Percentiles rank a stretch among this genome's conserved stretches.
These are phyloP conservation scores for Francoa sonchifolia DNA, from an alignment of 441 rosid genomes.

Conservation along the genomic window DNA sequence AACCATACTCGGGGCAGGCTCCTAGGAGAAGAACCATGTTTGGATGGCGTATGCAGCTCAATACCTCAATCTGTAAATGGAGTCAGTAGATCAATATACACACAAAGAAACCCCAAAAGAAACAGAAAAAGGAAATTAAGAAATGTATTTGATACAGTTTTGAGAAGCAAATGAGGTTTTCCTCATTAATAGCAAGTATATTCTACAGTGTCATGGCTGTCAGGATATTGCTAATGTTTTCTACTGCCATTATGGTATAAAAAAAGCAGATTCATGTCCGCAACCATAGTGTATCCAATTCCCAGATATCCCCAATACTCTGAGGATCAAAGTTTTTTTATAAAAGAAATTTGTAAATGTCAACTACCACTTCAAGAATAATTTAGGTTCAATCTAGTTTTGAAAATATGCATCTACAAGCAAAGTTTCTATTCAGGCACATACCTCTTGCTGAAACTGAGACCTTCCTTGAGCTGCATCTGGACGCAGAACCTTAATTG, in stretches of 20 bases:
- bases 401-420: not conserved
- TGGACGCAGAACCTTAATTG: constrained; percentile 8
- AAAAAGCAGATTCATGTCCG: no score
- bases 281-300: no score
- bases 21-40: constrained; percentile 6
- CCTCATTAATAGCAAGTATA: no score
- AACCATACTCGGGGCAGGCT: no score
- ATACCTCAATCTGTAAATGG: not conserved
- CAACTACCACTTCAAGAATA: not conserved
- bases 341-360: no score
- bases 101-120: not conserved
- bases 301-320: no score
- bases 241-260: no score
- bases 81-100: not conserved
- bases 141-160: no score
- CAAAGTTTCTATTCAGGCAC: not conserved
- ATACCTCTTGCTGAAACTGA: constrained; percentile 10
- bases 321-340: no score
- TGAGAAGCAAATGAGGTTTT: no score
- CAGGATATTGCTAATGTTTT: no score
- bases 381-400: not conserved
- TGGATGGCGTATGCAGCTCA: constrained; percentile 3
- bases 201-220: no score
- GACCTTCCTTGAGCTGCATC: constrained; percentile 12
- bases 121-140: not conserved